Evolutionary conservation across 306 rosid species (phyloP).

Genomic region (Pueraria montana): DNA sequence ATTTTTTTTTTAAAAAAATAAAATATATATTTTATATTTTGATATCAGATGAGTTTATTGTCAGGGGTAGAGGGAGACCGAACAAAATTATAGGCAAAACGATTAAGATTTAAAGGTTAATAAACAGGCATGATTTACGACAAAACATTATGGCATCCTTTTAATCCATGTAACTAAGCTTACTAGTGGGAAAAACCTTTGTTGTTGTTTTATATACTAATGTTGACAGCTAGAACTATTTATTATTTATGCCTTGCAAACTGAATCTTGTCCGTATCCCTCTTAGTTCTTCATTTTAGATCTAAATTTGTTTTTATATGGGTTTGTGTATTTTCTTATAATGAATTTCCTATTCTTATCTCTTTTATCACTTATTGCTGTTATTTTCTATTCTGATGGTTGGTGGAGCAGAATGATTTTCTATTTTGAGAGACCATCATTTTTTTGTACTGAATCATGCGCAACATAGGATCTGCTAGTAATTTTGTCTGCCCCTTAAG

Average conservation of each 20-base stretch:
- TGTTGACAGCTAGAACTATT: constrained; percentile 33
- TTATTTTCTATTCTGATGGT: constrained; percentile 43
- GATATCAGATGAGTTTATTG: constrained; percentile 21
- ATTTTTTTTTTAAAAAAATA: background rate
- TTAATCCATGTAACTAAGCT: background rate
- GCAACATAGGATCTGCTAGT: constrained; percentile 19
- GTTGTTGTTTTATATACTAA: constrained; percentile 8
- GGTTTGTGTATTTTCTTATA: constrained; percentile 27
- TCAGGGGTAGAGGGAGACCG: background rate
- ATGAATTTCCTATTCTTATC: constrained; percentile 24
- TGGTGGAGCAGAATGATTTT: constrained; percentile 41
- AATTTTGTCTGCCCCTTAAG: constrained; percentile 24
- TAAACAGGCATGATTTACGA: background rate
- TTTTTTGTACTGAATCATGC: constrained; percentile 29
- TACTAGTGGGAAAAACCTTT: background rate
- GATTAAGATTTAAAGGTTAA: background rate
- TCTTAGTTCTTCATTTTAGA: constrained; percentile 23
- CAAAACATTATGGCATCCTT: background rate
- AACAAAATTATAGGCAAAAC: background rate
- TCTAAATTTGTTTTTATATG: constrained; percentile 12
- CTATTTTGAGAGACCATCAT: constrained; percentile 36
- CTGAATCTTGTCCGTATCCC: constrained; percentile 14
- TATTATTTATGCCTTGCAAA: constrained; percentile 18
- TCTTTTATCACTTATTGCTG: constrained; percentile 27
- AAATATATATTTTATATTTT: constrained; percentile 3